phyloP scores from a whole-genome alignment of 164 flowering plant genomes.

The Aristolochia fimbriata region DNA sequence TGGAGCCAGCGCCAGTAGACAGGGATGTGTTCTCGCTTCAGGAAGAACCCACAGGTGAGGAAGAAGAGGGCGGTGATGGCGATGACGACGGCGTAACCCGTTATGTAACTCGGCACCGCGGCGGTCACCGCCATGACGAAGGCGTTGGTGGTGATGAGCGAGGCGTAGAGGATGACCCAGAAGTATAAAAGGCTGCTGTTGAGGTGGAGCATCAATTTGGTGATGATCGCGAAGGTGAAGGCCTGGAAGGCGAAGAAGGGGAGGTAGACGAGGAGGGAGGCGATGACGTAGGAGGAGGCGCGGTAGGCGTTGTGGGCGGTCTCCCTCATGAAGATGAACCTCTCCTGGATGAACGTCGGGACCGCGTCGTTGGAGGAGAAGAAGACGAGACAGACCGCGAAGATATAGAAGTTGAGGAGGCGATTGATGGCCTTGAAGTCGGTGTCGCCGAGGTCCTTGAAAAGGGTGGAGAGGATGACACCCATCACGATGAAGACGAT shows the following conservation, averaged over 20 bases:
- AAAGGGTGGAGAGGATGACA: constrained; percentile 52
- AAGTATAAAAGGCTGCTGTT: constrained; percentile 28
- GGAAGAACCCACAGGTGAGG: constrained; percentile 72
- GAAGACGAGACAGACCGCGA: constrained; percentile 65
- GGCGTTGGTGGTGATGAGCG: constrained; percentile 64
- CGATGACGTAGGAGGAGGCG: constrained; percentile 60
- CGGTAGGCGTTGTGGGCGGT: constrained; percentile 75
- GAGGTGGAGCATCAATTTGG: constrained; percentile 29
- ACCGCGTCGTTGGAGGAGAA: constrained; percentile 79
- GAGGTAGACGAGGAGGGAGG: constrained; percentile 67
- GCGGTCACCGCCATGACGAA: constrained; percentile 75
- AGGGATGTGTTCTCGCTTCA: constrained; percentile 47
- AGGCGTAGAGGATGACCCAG: constrained; percentile 57
- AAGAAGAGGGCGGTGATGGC: constrained; percentile 80
- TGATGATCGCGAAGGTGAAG: constrained; percentile 58
- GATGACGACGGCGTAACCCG: constrained; percentile 69
- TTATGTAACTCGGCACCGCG: constrained; percentile 61
- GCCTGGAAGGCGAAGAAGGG: constrained; percentile 69
- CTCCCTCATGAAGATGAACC: constrained; percentile 75
- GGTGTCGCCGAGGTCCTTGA: constrained; percentile 20
- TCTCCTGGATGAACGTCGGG: constrained; percentile 72
- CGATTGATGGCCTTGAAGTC: constrained; percentile 40
- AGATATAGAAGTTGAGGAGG: constrained; percentile 70
- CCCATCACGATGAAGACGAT: constrained; percentile 65
- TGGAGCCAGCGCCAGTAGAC: constrained; percentile 67